A percentile compares a stretch with the other conserved stretches of the same genome.
These are phyloP conservation scores for Rhodotorula glutinis DNA, from an alignment of 1,284 basidiomycete species.

Conservation along the genomic window DNA sequence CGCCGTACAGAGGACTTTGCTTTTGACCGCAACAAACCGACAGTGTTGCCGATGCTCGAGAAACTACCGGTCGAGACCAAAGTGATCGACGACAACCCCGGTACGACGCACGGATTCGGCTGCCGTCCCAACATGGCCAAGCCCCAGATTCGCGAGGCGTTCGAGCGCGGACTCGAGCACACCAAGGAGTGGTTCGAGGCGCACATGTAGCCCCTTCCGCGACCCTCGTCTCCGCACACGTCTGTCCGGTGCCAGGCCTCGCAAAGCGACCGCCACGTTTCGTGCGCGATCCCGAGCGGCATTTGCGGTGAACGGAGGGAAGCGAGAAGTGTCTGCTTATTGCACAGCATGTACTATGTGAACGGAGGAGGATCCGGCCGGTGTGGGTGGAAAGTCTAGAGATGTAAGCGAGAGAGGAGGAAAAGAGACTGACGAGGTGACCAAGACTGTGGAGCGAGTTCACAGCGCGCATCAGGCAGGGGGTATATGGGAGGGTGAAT, in stretches of 20 bases:
- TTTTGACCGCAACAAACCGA: constrained; percentile 6
- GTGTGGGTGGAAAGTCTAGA: too few species aligned
- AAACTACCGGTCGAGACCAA: background rate
- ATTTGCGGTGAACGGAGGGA: background rate
- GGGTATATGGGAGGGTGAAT: too few species aligned
- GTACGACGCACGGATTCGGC: constrained; percentile 11
- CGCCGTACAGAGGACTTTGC: constrained; percentile 20
- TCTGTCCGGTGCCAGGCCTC: too few species aligned
- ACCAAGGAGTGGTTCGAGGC: constrained; percentile 6
- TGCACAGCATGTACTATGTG: background rate
- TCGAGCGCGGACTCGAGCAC: background rate
- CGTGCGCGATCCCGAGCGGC: too few species aligned
- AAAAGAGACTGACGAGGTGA: too few species aligned
- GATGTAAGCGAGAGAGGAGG: background rate
- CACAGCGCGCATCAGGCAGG: too few species aligned
- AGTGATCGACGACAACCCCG: background rate
- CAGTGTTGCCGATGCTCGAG: background rate
- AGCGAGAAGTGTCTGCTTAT: background rate
- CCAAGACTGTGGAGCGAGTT: too few species aligned
- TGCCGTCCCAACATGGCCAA: constrained; percentile 1
- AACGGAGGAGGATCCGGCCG: too few species aligned
- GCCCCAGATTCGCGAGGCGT: background rate
- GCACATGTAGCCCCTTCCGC: background rate
- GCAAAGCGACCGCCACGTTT: too few species aligned
- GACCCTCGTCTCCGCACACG: too few species aligned